phyloP scores from a whole-genome alignment of 805 yeast species.

The Spathaspora arborariae region DNA sequence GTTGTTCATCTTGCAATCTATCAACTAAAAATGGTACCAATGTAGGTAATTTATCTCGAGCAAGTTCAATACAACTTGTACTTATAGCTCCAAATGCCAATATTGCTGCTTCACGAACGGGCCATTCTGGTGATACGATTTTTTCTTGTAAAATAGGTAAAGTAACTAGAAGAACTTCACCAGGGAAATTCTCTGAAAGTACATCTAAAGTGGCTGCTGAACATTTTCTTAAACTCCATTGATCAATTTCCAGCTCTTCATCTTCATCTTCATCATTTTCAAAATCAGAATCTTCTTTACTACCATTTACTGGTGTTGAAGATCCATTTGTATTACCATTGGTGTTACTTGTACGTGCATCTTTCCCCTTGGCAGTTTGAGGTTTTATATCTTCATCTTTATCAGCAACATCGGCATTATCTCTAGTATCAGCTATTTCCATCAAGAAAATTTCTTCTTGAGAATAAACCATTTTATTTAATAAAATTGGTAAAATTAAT shows the following conservation, averaged over 20 bases:
- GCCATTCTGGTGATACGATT: conserved; percentile 75
- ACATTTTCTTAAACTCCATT: conserved; percentile 92
- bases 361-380: conserved; percentile 63
- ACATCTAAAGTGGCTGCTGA: conserved; percentile 90
- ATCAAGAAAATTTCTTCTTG: conserved; percentile 71
- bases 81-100: conserved; percentile 94
- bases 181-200: conserved; percentile 65
- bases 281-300: conserved; percentile 45
- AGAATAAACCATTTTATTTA: conserved; percentile 82
- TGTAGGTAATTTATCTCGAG: conserved; percentile 69
- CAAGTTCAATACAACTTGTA: conserved; percentile 75
- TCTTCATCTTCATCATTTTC: conserved; percentile 74
- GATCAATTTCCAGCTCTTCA: conserved; percentile 61
- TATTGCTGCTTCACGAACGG: conserved; percentile 87
- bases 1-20: conserved; percentile 67
- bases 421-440: conserved; percentile 63
- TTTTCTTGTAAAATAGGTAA: conserved; percentile 75
- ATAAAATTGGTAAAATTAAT: conserved; percentile 68
- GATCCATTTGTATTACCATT: conserved; percentile 16
- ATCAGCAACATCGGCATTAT: conserved; percentile 76
- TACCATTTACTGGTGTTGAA: neutral
- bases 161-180: conserved; percentile 58
- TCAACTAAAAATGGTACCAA: conserved; percentile 83
- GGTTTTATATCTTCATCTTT: conserved; percentile 87
- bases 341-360: conserved; percentile 22